Evolutionary conservation across 176 grass and related monocot species (phyloP).

Genomic region (Rhipidocladum racemiflorum): DNA sequence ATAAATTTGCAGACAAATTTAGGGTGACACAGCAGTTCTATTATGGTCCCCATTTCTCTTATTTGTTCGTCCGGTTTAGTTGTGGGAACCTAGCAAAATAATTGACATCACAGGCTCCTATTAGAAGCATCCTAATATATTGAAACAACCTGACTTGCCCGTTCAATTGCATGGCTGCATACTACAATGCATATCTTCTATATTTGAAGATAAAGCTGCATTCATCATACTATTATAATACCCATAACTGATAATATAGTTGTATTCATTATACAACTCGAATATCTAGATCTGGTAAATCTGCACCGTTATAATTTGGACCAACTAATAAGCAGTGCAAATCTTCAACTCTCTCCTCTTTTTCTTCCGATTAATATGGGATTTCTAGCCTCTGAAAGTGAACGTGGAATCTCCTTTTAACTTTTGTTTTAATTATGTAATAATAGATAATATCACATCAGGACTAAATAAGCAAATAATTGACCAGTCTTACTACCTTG

Average conservation of each 20-base stretch:
- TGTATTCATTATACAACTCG: not conserved
- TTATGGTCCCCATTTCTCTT: not conserved
- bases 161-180: not conserved
- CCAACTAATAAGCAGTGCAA: not conserved
- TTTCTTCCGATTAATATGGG: not conserved
- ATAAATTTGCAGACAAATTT: conserved; percentile 1
- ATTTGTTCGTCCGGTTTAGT: not conserved
- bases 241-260: not conserved
- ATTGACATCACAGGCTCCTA: conserved; percentile 1
- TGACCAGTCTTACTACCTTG: not conserved
- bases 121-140: not conserved
- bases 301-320: not conserved
- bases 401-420: not conserved
- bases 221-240: not conserved
- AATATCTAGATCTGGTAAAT: not conserved
- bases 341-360: not conserved
- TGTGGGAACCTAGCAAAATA: not conserved
- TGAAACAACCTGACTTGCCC: not conserved
- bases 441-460: not conserved
- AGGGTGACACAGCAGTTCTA: not conserved
- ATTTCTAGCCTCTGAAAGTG: not conserved
- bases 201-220: not conserved
- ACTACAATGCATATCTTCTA: not conserved
- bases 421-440: not conserved
- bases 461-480: not conserved